Evolutionary conservation across 108 stramenopile species (phyloP).

Genomic region (Schizochytrium sp.): DNA sequence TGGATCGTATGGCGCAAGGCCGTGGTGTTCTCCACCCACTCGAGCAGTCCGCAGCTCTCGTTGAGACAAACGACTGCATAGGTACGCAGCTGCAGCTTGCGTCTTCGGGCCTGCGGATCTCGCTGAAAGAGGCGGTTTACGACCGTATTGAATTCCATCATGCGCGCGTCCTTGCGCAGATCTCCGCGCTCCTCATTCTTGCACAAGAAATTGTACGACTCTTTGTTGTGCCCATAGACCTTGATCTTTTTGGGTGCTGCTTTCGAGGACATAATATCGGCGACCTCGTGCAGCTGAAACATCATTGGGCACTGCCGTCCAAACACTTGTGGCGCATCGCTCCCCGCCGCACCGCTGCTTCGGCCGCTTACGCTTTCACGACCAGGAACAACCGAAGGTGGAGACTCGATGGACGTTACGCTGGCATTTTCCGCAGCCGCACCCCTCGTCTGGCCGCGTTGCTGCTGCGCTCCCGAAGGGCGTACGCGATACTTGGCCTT

Average conservation of each 20-base stretch:
- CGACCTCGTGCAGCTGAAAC: conserved; percentile 50
- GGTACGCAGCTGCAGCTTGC: conserved; percentile 75
- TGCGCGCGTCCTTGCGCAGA: conserved; percentile 93
- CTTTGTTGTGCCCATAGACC: conserved; percentile 56
- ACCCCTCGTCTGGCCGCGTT: neutral
- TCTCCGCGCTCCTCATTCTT: conserved; percentile 96
- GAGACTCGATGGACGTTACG: too few species aligned
- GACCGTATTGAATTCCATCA: conserved; percentile 92
- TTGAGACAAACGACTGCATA: conserved; percentile 92
- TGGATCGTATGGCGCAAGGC: conserved; percentile 67
- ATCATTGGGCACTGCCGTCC: conserved; percentile 28
- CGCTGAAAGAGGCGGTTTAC: conserved; percentile 80
- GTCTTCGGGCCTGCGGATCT: conserved; percentile 37
- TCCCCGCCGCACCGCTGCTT: neutral
- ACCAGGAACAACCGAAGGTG: too few species aligned
- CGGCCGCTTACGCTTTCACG: neutral
- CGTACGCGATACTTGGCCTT: neutral
- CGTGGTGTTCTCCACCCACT: conserved; percentile 89
- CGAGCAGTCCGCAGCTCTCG: conserved; percentile 93
- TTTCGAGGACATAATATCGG: conserved; percentile 76
- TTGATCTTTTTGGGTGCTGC: conserved; percentile 88
- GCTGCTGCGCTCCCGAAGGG: neutral
- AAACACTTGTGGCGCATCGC: neutral
- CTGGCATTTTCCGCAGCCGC: too few species aligned
- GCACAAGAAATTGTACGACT: conserved; percentile 72